Percentiles rank a stretch among this genome's conserved stretches.
Evolutionary conservation across 495 filamentous ascomycete species (phyloP).

Genomic region (Podospora pseudoanserina): DNA sequence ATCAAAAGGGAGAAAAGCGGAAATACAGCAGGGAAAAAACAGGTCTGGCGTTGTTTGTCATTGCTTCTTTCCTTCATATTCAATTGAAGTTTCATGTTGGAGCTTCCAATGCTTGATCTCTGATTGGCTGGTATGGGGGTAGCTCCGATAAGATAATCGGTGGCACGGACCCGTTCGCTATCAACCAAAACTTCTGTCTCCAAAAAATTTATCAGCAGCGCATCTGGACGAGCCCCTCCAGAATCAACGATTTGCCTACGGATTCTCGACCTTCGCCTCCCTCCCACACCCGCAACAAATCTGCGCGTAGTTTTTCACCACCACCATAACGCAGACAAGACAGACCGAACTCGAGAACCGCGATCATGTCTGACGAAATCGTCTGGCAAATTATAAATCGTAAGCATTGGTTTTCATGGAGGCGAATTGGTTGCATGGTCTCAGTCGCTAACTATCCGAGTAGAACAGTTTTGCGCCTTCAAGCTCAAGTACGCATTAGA

Average conservation of each 20-base stretch:
- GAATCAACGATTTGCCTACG: background rate
- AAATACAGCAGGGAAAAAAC: background rate
- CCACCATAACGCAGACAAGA: background rate
- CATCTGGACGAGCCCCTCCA: slow-evolving; percentile 16
- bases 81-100: background rate
- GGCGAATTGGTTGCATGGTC: background rate
- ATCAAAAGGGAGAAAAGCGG: background rate
- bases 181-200: slow-evolving; percentile 17
- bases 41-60: background rate
- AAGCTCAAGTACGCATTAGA: slow-evolving; percentile 74
- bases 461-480: slow-evolving; percentile 89
- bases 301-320: background rate
- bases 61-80: background rate
- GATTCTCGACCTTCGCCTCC: background rate
- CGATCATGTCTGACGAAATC: slow-evolving; percentile 76
- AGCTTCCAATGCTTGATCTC: background rate
- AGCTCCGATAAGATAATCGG: slow-evolving; percentile 17
- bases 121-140: slow-evolving; percentile 12
- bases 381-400: slow-evolving; percentile 64
- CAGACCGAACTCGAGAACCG: background rate
- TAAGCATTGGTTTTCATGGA: slow-evolving; percentile 12
- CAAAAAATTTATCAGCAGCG: slow-evolving; percentile 12
- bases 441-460: slow-evolving; percentile 28
- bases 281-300: background rate
- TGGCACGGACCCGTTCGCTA: slow-evolving; percentile 3